These are phyloP conservation scores for Fomitopsis pinicola DNA, from an alignment of 1,284 basidiomycete species.

Conservation along the genomic window DNA sequence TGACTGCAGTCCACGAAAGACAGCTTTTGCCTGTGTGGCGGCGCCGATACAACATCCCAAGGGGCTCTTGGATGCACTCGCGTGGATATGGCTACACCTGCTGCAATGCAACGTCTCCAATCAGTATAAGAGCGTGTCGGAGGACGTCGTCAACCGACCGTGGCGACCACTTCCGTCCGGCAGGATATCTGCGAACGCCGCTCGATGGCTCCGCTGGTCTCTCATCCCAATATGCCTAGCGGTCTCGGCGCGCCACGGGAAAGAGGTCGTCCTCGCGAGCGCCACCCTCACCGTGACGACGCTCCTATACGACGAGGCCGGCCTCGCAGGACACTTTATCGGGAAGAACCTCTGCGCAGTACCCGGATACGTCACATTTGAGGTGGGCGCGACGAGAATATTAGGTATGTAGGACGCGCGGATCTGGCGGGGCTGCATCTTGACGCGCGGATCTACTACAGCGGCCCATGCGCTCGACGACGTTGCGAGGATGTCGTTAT, in stretches of 20 bases:
- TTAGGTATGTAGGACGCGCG: conserved; percentile 19
- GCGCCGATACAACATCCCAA: conserved; percentile 16
- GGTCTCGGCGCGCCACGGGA: conserved; percentile 20
- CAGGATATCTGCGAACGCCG: conserved; percentile 22
- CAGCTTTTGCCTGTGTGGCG: conserved; percentile 20
- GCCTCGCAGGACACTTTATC: conserved; percentile 20
- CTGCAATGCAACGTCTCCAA: conserved; percentile 33
- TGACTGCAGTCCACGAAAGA: conserved; percentile 11
- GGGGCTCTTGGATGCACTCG: conserved; percentile 11
- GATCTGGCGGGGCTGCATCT: neutral
- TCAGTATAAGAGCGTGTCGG: conserved; percentile 24
- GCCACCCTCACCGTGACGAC: conserved; percentile 23
- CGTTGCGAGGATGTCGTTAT: conserved; percentile 20
- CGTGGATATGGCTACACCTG: conserved; percentile 31
- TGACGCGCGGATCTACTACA: conserved; percentile 9
- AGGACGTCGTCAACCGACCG: conserved; percentile 31
- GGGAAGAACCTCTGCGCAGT: conserved; percentile 30
- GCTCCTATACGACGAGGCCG: conserved; percentile 27
- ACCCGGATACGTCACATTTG: conserved; percentile 30
- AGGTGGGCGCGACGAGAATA: conserved; percentile 28
- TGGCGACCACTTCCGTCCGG: conserved; percentile 32
- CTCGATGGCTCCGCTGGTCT: conserved; percentile 26
- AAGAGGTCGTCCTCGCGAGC: conserved; percentile 19
- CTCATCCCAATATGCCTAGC: conserved; percentile 21
- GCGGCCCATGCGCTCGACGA: conserved; percentile 13